phyloP scores from a whole-genome alignment of 768 basidiomycete genomes.

The Rhizopogon sp. region DNA sequence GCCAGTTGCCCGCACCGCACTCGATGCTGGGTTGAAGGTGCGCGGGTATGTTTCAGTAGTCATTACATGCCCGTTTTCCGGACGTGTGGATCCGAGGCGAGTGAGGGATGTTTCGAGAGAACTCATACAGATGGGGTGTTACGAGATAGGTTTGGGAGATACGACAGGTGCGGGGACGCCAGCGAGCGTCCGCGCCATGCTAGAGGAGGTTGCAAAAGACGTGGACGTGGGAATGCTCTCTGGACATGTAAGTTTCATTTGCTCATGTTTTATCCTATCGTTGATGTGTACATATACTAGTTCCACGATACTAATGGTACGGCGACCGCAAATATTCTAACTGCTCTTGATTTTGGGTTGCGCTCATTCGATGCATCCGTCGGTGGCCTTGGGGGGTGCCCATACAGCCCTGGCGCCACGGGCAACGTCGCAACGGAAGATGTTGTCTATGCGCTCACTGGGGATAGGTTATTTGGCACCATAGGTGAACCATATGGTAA shows the following conservation, averaged over 20 bases:
- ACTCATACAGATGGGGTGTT: conserved; percentile 87
- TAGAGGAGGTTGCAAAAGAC: conserved; percentile 62
- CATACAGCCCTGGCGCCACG: conserved; percentile 93
- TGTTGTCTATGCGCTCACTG: conserved; percentile 74
- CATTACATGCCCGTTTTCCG: conserved; percentile 84
- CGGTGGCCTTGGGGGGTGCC: conserved; percentile 91
- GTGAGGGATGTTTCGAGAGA: conserved; percentile 70
- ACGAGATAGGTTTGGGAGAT: conserved; percentile 89
- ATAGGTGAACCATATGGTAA: conserved; percentile 26
- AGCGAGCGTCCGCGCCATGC: conserved; percentile 54
- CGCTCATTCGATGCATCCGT: conserved; percentile 81
- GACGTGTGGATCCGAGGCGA: conserved; percentile 54
- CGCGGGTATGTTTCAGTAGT: conserved; percentile 85
- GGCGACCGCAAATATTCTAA: conserved; percentile 70
- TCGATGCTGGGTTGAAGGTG: conserved; percentile 59
- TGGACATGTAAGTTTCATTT: conserved; percentile 39
- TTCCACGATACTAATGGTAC: conserved; percentile 92
- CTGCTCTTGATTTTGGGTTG: conserved; percentile 69
- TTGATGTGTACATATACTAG: conserved; percentile 28
- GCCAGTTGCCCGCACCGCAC: conserved; percentile 57
- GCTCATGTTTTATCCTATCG: conserved; percentile 13
- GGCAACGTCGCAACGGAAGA: conserved; percentile 96
- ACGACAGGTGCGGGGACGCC: conserved; percentile 88
- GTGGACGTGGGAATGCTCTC: conserved; percentile 68
- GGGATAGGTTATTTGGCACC: conserved; percentile 53